A percentile compares a stretch with the other conserved stretches of the same genome.
phyloP scores from a whole-genome alignment of 2,329 filamentous ascomycete species.

The Gliomastix tumulicola region DNA sequence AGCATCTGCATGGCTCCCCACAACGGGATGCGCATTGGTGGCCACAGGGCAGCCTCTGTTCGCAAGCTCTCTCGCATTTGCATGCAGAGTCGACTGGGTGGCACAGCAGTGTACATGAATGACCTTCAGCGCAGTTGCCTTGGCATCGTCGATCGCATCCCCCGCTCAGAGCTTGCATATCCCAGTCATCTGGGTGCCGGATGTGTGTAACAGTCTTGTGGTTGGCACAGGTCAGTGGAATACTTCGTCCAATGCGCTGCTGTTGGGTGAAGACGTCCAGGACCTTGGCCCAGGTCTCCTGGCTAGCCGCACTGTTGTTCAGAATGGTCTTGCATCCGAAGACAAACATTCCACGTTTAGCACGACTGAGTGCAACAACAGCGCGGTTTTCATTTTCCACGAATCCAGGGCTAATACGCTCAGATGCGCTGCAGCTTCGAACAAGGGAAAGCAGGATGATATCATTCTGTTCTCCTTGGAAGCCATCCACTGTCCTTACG shows the following conservation, averaged over 20 bases:
- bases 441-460: conserved; percentile 76
- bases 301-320: conserved; percentile 32
- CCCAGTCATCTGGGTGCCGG: conserved; percentile 45
- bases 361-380: conserved; percentile 58
- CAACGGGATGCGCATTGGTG: too few relatives aligned
- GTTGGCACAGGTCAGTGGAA: conserved; percentile 58
- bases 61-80: too few relatives aligned
- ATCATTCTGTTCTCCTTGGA: conserved; percentile 88
- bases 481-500: conserved; percentile 82
- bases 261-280: conserved; percentile 30
- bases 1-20: too few relatives aligned
- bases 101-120: too few relatives aligned
- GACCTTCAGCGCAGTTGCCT: too few relatives aligned
- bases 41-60: too few relatives aligned
- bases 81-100: too few relatives aligned
- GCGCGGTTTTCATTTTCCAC: conserved; percentile 54
- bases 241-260: conserved; percentile 14
- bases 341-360: conserved; percentile 72
- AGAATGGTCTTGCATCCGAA: conserved; percentile 60
- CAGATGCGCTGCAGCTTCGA: conserved; percentile 50
- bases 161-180: too few relatives aligned
- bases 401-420: conserved; percentile 56
- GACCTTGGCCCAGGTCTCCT: conserved; percentile 31
- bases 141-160: too few relatives aligned
- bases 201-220: conserved; percentile 49